These are phyloP conservation scores for Colletotrichum orchidophilum DNA, from an alignment of 2,329 filamentous ascomycete genomes.

Conservation along the genomic window DNA sequence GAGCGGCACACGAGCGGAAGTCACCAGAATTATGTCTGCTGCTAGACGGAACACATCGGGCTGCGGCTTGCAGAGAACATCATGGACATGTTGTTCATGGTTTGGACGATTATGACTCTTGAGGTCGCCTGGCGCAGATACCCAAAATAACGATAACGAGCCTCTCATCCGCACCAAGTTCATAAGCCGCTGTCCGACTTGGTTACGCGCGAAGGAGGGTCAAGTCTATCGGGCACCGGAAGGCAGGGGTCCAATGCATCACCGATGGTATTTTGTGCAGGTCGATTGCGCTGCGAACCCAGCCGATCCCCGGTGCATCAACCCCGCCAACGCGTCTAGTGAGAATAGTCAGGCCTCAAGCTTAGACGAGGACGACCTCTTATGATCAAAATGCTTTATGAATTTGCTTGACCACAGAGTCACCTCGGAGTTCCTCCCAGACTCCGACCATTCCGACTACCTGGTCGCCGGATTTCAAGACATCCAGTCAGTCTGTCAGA, in stretches of 20 bases:
- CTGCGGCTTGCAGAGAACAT: too few species aligned
- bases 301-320: conserved; percentile 21
- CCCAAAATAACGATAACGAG: too few species aligned
- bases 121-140: too few species aligned
- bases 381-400: conserved; percentile 21
- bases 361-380: conserved; percentile 25
- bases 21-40: too few species aligned
- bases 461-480: conserved; percentile 16
- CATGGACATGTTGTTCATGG: too few species aligned
- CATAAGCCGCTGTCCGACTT: too few species aligned
- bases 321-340: conserved; percentile 5
- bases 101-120: too few species aligned
- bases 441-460: conserved; percentile 16
- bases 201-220: too few species aligned
- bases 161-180: too few species aligned
- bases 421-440: conserved; percentile 9
- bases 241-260: too few species aligned
- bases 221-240: too few species aligned
- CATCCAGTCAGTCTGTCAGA: conserved; percentile 21
- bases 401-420: conserved; percentile 5
- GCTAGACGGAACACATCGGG: neutral
- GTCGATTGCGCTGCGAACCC: conserved; percentile 26
- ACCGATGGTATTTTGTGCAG: too few species aligned
- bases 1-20: neutral
- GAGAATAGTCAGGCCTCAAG: conserved; percentile 26